Percentiles rank a stretch among this genome's conserved stretches.
Evolutionary conservation across 108 stramenopile species (phyloP).

Genomic region (Nitzschia inconspicua): DNA sequence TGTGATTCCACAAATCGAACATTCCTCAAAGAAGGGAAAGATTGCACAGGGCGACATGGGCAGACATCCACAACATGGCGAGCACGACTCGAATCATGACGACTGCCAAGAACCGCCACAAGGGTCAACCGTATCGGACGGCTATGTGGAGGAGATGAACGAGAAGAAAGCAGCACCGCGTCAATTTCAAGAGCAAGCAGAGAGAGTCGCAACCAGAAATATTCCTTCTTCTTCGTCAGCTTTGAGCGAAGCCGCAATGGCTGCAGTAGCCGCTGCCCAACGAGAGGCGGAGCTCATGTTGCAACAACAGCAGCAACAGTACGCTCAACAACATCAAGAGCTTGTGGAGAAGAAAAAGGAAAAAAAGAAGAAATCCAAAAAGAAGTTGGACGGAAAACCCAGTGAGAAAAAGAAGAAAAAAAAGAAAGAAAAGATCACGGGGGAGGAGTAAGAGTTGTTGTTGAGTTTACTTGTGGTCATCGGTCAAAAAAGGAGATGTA

Average conservation of each 20-base stretch:
- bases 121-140: no score
- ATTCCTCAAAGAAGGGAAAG: no score
- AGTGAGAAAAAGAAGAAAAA: constrained; percentile 1
- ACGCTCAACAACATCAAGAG: not conserved
- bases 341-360: not conserved
- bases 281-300: constrained; percentile 52
- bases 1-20: not conserved
- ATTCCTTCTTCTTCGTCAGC: constrained; percentile 6
- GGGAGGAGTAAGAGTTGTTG: not conserved
- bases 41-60: no score
- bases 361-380: constrained; percentile 40
- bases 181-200: no score
- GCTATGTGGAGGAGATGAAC: no score
- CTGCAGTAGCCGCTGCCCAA: constrained; percentile 49
- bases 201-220: not conserved
- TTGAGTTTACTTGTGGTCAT: no score
- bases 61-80: no score
- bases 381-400: constrained; percentile 13
- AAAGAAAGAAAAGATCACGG: constrained; percentile 7
- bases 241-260: constrained; percentile 43
- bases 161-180: no score
- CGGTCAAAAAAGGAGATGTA: no score
- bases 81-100: not conserved
- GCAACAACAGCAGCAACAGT: constrained; percentile 17
- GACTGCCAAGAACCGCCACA: no score